Conservation (phyloP, 2,329 filamentous ascomycete genomes). For the Passalora sequoiae region DNA sequence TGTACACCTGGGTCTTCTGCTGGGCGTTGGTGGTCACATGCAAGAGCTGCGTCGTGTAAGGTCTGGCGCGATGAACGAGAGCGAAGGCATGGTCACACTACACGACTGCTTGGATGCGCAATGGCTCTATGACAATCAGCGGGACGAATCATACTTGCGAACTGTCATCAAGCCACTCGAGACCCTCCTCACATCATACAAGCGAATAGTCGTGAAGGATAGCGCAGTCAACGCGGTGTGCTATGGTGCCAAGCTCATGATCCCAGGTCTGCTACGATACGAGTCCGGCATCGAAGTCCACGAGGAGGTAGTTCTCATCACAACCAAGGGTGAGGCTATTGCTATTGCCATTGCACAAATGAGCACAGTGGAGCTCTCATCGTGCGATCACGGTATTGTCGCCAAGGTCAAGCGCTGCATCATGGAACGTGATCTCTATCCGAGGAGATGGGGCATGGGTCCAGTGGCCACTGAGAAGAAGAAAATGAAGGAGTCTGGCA, state of each 20-base stretch:
- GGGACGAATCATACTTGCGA: constrained; percentile 88
- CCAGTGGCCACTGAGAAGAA: constrained; percentile 95
- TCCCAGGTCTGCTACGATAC: constrained; percentile 89
- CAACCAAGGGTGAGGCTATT: constrained; percentile 97
- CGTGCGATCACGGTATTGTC: constrained; percentile 94
- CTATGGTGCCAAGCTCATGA: constrained; percentile 98
- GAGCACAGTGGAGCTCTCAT: constrained; percentile 94
- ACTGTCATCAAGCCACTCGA: constrained; percentile 89
- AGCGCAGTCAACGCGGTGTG: constrained; percentile 94
- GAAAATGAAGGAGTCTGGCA: constrained; percentile 97
- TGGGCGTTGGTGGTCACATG: constrained; percentile 92
- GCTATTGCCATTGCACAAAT: constrained; percentile 94
- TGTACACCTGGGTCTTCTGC: constrained; percentile 75
- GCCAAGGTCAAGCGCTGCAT: constrained; percentile 99
- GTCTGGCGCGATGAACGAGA: constrained; percentile 91
- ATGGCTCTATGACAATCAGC: constrained; percentile 91
- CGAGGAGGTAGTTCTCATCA: constrained; percentile 97
- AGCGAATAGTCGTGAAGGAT: constrained; percentile 96
- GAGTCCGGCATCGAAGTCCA: constrained; percentile 87
- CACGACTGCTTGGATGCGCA: constrained; percentile 95
- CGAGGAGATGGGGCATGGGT: constrained; percentile 90
- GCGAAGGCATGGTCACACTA: constrained; percentile 80
- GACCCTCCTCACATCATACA: constrained; percentile 86
- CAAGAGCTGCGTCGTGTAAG: constrained; percentile 93
- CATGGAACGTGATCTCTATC: constrained; percentile 98